phyloP scores from a whole-genome alignment of 345 rosid species.

The Erodium maritimum region DNA sequence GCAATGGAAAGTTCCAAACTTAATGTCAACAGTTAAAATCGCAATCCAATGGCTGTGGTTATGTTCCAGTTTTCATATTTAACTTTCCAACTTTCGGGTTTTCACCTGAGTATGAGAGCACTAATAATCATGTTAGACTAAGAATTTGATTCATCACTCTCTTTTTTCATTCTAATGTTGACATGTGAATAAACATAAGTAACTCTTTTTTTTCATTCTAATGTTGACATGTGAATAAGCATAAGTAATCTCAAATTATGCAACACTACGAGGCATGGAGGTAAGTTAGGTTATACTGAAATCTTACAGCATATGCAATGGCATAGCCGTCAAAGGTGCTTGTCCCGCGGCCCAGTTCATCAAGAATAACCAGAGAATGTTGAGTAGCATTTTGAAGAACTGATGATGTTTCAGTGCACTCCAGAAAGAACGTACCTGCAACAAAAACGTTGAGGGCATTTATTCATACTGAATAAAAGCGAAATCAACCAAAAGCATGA shows the following conservation, averaged over 20 bases:
- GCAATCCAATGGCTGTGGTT: too few relatives aligned
- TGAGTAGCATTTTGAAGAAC: constrained; percentile 88
- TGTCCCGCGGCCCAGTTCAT: constrained; percentile 93
- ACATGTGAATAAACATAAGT: not conserved
- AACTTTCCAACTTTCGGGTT: too few relatives aligned
- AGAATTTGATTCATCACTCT: not conserved
- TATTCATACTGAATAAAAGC: not conserved
- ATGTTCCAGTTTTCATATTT: too few relatives aligned
- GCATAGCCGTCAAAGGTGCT: constrained; percentile 98
- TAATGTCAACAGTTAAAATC: too few relatives aligned
- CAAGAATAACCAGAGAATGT: constrained; percentile 85
- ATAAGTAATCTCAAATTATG: not conserved
- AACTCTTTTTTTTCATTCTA: not conserved
- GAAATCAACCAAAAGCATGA: not conserved
- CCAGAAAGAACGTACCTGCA: constrained; percentile 84
- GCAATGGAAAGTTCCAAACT: too few relatives aligned
- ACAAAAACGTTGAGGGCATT: constrained; percentile 6
- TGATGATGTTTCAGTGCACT: constrained; percentile 92
- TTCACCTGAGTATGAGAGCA: too few relatives aligned
- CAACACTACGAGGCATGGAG: not conserved
- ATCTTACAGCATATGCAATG: constrained; percentile 77
- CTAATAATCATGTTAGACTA: not conserved
- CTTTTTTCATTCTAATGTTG: not conserved
- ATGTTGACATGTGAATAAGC: not conserved
- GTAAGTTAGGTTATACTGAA: not conserved